These are phyloP conservation scores for Endocalyx cinctus DNA, from an alignment of 2,329 filamentous ascomycete species.

Conservation along the genomic window DNA sequence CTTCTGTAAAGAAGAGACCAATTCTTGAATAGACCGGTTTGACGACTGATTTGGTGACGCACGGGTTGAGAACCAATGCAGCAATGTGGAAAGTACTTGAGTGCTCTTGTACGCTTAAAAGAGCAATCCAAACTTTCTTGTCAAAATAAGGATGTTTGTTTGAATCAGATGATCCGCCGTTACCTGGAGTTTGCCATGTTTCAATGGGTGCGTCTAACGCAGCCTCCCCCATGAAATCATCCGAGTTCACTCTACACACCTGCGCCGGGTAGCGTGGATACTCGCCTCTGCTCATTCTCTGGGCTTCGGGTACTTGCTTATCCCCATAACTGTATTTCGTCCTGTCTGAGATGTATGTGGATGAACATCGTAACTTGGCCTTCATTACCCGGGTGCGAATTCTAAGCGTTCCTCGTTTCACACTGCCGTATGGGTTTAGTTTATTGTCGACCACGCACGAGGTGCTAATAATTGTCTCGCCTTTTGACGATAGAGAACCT, in stretches of 20 bases:
- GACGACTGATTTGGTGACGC: too few species aligned
- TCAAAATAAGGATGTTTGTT: too few species aligned
- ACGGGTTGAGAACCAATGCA: constrained; percentile 4
- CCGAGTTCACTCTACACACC: constrained; percentile 1
- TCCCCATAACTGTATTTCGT: constrained; percentile 6
- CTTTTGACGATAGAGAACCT: constrained; percentile 1
- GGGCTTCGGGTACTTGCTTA: constrained; percentile 1
- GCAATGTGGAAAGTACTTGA: constrained; percentile 1
- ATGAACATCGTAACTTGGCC: constrained; percentile 3
- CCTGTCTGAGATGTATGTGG: constrained; percentile 1
- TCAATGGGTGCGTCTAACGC: constrained; percentile 3
- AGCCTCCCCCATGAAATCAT: constrained; percentile 4
- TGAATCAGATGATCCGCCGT: background rate
- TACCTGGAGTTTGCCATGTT: background rate
- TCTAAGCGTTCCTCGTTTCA: constrained; percentile 2
- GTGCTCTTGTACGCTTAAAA: constrained; percentile 2
- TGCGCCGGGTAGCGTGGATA: constrained; percentile 7
- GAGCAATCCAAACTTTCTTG: constrained; percentile 6
- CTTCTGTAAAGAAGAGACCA: too few species aligned
- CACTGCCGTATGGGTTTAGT: constrained; percentile 2
- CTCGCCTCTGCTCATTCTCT: constrained; percentile 4
- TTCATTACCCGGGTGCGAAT: constrained; percentile 4
- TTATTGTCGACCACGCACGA: background rate
- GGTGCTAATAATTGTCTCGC: constrained; percentile 2
- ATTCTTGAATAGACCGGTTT: too few species aligned